Evolutionary conservation across 176 grass and related monocot genomes (phyloP), one percentile per base, ranked within the genome.

Genomic region (Rhynchospora pubera): DNA sequence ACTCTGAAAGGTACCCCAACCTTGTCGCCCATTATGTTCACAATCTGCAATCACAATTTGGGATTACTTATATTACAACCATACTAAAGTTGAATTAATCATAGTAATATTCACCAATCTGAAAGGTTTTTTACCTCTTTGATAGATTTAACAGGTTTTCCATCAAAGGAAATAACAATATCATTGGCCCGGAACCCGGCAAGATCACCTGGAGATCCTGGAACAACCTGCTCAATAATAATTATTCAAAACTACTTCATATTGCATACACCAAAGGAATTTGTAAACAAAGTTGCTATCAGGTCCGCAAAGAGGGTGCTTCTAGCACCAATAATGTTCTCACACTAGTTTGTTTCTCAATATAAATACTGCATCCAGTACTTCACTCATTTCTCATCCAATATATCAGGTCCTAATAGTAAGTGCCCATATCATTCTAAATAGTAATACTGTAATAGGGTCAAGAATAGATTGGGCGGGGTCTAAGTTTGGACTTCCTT

Each of bases 111-210:
- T 55, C 14, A 77, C 72, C 53, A 56, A 32, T 77, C 8, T 70
- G 12, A 56, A 64, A 14, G 2, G 51, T 19, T 50, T n/a, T n/a
- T 42, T 91, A 98, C 95, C 92, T 98, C 87, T 94, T 90, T 93
- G 44, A 90, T 62, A 71, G 74, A 85, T 70, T 84, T 77, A 80
- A 98, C 88, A 82, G 57, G 79, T 83, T 83, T 92, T 65, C 92
- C 92, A 83, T 83, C 87, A 90, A 94, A 91, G 42, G 90, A 88
- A 79, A 89, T 9, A 18, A 98, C 83, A 75, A 90, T 75, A 85
- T 98, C 95, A 22, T 88, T 88, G 84, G 85, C 91, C 47, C 23
- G 78, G 89, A 98, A 94, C 62, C 95, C 95, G 46, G 95, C 90
- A 86, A 39, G 82, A 18, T 84, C 88, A 76, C 83, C 92, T 76